Percentiles rank a stretch among this genome's conserved stretches.
These are phyloP conservation scores for Pseudogymnoascus sp. DNA, from an alignment of 2,329 filamentous ascomycete species.

Conservation along the genomic window DNA sequence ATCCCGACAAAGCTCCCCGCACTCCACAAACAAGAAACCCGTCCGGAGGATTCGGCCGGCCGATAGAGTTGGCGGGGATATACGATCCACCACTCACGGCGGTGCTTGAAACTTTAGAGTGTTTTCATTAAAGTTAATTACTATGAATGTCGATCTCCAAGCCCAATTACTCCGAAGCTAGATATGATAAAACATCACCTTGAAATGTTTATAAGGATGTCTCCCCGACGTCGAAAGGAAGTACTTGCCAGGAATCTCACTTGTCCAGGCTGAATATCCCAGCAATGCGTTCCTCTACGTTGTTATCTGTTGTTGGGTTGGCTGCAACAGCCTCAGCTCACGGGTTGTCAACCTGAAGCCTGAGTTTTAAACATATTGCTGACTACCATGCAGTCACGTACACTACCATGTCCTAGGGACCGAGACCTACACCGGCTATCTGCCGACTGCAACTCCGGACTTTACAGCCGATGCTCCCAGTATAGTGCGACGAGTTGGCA, in stretches of 20 bases:
- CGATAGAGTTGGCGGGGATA: constrained; percentile 1
- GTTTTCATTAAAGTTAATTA: constrained; percentile 7
- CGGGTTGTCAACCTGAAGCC: background rate
- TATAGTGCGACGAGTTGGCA: constrained; percentile 10
- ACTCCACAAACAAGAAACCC: background rate
- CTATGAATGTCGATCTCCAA: background rate
- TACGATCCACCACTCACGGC: constrained; percentile 1
- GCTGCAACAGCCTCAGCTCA: background rate
- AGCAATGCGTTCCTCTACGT: background rate
- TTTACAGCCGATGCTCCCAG: constrained; percentile 11
- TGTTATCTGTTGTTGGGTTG: background rate
- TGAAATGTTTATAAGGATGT: background rate
- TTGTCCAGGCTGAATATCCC: background rate
- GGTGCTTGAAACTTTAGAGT: background rate
- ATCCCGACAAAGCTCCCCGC: background rate
- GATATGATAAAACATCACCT: background rate
- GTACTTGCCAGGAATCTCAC: background rate
- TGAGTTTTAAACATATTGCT: background rate
- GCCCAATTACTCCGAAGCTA: constrained; percentile 1
- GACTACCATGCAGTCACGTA: background rate
- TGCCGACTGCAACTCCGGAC: constrained; percentile 12
- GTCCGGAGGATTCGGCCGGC: background rate
- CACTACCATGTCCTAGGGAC: background rate
- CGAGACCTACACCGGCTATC: constrained; percentile 12
- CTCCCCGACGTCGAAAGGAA: background rate